Conservation (phyloP, 78 protist genomes). For the Capsaspora owczarzaki region DNA sequence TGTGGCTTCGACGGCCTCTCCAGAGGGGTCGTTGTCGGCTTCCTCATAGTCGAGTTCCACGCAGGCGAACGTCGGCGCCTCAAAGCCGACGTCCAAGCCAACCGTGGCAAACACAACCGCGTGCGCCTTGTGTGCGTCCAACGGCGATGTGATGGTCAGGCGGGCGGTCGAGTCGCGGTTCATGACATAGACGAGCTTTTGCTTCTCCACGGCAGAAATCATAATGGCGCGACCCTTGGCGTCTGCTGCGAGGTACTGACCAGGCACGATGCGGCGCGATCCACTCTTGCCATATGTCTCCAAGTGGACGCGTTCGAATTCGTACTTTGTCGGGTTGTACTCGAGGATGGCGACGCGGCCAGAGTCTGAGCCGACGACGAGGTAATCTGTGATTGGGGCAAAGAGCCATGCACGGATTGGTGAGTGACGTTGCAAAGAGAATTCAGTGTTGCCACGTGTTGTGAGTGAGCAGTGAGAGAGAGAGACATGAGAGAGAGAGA, state of each 20-base stretch:
- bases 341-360: conserved; percentile 84
- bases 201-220: conserved; percentile 93
- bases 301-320: conserved; percentile 69
- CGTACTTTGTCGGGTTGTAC: conserved; percentile 40
- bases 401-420: too few relatives aligned
- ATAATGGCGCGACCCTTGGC: conserved; percentile 96
- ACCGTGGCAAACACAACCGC: conserved; percentile 57
- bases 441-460: not conserved
- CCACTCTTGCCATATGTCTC: conserved; percentile 94
- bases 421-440: too few relatives aligned
- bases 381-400: conserved; percentile 48
- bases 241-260: conserved; percentile 91
- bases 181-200: conserved; percentile 89
- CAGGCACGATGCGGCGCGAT: conserved; percentile 91
- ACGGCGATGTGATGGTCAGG: conserved; percentile 86
- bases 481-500: too few relatives aligned
- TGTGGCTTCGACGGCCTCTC: conserved; percentile 23
- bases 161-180: conserved; percentile 76
- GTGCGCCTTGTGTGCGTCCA: conserved; percentile 90
- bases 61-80: conserved; percentile 94
- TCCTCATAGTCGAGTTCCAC: conserved; percentile 82
- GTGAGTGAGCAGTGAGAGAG: not conserved
- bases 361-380: conserved; percentile 88
- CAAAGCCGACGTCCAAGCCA: conserved; percentile 95
- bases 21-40: conserved; percentile 45